Conservation (phyloP, 2,329 filamentous ascomycete species). For the Penicillium sp. region DNA sequence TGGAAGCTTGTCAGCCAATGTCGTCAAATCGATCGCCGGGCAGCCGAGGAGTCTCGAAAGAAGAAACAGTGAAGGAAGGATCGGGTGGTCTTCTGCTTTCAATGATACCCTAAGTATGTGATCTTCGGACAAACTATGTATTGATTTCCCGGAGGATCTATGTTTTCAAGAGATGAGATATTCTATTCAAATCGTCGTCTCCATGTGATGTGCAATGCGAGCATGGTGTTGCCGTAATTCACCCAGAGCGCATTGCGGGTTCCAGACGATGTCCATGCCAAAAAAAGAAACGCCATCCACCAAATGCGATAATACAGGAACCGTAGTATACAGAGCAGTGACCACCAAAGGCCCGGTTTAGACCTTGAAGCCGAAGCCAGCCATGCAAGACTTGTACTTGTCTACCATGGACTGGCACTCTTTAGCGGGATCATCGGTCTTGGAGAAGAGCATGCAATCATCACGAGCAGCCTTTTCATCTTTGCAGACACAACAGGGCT, state of each 20-base stretch:
- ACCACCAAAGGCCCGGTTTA: conserved; percentile 17
- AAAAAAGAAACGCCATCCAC: conserved; percentile 13
- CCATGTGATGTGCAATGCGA: conserved; percentile 2
- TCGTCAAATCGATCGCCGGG: conserved; percentile 22
- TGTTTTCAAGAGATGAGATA: conserved; percentile 15
- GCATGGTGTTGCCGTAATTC: conserved; percentile 6
- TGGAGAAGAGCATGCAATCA: conserved; percentile 98
- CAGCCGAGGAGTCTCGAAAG: conserved; percentile 26
- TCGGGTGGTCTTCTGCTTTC: conserved; percentile 10
- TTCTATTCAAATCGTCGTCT: conserved; percentile 9
- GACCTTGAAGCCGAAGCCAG: conserved; percentile 77
- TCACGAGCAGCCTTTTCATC: conserved; percentile 87
- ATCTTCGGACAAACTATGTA: background rate
- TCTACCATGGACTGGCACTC: conserved; percentile 80
- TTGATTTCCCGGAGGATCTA: conserved; percentile 3
- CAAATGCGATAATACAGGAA: conserved; percentile 23
- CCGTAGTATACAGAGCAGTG: conserved; percentile 10
- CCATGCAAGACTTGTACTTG: conserved; percentile 88
- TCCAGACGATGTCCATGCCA: conserved; percentile 6
- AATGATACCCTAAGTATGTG: conserved; percentile 28
- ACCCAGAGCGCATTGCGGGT: conserved; percentile 6
- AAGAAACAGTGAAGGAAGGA: conserved; percentile 31
- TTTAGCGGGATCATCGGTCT: conserved; percentile 65
- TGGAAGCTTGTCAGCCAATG: conserved; percentile 50
- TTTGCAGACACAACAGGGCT: conserved; percentile 98